These are phyloP conservation scores for Ceratobasidium sp. DNA, from an alignment of 1,284 basidiomycete species.

Conservation along the genomic window DNA sequence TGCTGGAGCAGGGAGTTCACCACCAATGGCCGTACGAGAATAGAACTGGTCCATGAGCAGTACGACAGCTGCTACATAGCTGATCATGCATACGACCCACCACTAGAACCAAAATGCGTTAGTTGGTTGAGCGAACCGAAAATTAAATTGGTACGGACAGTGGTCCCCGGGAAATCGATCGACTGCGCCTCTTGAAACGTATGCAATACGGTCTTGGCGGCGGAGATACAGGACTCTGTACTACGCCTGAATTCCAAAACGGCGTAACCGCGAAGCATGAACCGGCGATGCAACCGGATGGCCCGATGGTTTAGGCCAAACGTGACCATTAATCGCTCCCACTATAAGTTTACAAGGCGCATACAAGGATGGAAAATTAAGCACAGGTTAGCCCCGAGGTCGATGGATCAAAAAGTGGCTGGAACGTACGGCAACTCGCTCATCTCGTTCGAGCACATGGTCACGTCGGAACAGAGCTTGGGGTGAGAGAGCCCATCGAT, in stretches of 20 bases:
- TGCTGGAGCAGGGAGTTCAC: conserved; percentile 20
- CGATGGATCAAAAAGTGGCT: neutral
- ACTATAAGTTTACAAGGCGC: conserved; percentile 22
- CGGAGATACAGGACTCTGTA: conserved; percentile 36
- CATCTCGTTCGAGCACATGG: conserved; percentile 34
- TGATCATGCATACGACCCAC: conserved; percentile 37
- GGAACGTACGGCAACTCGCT: conserved; percentile 19
- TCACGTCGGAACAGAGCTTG: conserved; percentile 30
- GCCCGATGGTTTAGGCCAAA: conserved; percentile 40
- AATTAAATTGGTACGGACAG: conserved; percentile 33
- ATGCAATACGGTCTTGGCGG: conserved; percentile 39
- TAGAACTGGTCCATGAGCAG: conserved; percentile 39
- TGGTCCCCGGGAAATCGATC: conserved; percentile 38
- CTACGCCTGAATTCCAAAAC: conserved; percentile 39
- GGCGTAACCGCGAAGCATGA: conserved; percentile 33
- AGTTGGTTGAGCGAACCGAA: neutral
- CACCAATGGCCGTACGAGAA: conserved; percentile 3
- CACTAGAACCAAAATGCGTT: neutral
- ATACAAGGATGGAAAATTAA: neutral
- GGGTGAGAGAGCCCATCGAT: conserved; percentile 29
- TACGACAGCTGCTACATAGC: conserved; percentile 31
- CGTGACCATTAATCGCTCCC: conserved; percentile 41
- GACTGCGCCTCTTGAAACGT: conserved; percentile 40
- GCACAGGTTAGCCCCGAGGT: neutral
- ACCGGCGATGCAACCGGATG: conserved; percentile 41